Evolutionary conservation across 116 monocot species (phyloP), one percentile per base, ranked within the genome.

Genomic region (Phalaenopsis hybrid): DNA sequence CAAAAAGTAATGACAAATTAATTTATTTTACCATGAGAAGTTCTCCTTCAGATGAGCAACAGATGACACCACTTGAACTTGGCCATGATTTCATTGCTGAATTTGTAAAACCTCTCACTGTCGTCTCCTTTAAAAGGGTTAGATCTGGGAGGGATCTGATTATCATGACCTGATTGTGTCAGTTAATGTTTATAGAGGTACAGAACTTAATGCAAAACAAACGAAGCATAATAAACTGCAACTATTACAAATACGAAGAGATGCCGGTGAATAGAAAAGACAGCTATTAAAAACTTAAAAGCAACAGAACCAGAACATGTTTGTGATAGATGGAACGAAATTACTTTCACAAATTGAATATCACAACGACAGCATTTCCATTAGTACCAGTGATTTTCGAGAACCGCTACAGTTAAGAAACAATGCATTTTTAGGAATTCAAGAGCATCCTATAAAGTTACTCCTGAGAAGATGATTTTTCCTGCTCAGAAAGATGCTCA

Each of bases 141-240:
- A 96, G 79, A 80, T 94, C 92, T 79, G 94, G 96, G 61, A 96
- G 82, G 43, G 94, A 96, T 81, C 96, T 96, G 85, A 85, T 86
- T 79, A 69, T 82, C 68, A 78, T 75, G 20, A 51, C 3, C 13
- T 28, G 52, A 77, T 46, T n/a, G 15, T 20, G 44, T 75, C 13
- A 44, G 74, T 5, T 20, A 46, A 75, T 75, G 33, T 45, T 75
- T 75, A 37, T 16, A 41, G 72, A 34, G 37, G 37, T 21, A 46
- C 18, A 73, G 55, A 55, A 73, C 2, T 37, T 17, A 73, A 73
- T 73, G 33, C n/a, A 4, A 75, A 45, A 75, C 17, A 20, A 75
- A 75, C 4, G 46, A 75, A 4, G 15, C 51, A 50, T 4, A 77
- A 50, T 51, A 50, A 49, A 8, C 46, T 50, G 23, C 46, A 77